Evolutionary conservation across 2,329 filamentous ascomycete genomes (phyloP), one percentile per base, ranked within the genome.

Genomic region (Cordyceps javanica): DNA sequence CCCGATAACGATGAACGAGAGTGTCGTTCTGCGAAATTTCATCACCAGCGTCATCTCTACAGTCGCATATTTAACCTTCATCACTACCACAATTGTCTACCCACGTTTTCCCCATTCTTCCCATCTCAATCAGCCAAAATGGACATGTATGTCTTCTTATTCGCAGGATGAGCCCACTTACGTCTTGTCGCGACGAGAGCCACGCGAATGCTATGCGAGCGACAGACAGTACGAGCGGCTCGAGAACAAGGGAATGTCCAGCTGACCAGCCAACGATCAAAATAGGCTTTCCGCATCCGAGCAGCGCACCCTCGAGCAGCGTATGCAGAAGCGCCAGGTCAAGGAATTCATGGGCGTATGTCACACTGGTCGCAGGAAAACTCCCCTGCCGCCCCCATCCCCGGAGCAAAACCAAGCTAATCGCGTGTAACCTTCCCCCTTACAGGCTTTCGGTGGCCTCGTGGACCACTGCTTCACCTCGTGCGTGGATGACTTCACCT

Each of bases 401-500:
- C 25, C 11, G 5, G 28, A 48, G 26, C 9, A 16, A 55, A 34
- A 25, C n/a, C 46, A 46, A 28, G 19, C 38, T 44, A 45, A 54
- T 41, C 14, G 14, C 5, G n/a, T n/a, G n/a, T n/a, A n/a, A 28
- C 16, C 8, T 26, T 14, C 28, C n/a, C n/a, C 41, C 72, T 34
- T 5, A 11, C 41, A 58, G 72, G 72, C 72, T 26, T 75, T 72
- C 56, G 69, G 69, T 56, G 67, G 69, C 58, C 66, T 71, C 36
- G 88, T 91, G 67, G 87, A 91, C 73, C 83, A 87, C 77, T 99
- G 94, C 85, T 99, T 99, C 82, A 87, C 90, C 72, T 88, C 94
- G 75, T 99, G 94, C 81, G 85, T 99, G 76, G 93, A 92, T 75
- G 92, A 97, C 81, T 99, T 99, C 83, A 96, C 92, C 69, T 96